Conservation (phyloP, 306 rosid species). For the Glycyrrhiza uralensis region DNA sequence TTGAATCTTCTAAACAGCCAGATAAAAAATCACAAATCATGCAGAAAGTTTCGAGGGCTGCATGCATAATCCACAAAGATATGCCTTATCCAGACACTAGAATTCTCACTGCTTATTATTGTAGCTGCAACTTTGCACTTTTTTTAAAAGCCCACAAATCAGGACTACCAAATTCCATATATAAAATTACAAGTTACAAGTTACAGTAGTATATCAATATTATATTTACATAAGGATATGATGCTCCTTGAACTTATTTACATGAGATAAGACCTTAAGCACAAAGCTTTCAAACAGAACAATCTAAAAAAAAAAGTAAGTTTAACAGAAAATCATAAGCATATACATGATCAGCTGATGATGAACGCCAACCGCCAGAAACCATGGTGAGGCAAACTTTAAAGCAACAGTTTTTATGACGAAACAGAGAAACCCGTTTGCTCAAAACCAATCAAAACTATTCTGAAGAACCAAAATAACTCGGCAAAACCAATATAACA, state of each 20-base stretch:
- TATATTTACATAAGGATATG: background rate
- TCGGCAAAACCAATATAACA: background rate
- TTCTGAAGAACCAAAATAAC: background rate
- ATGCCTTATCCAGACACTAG: background rate
- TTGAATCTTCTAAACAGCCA: background rate
- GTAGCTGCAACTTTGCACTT: background rate
- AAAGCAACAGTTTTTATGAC: constrained; percentile 1
- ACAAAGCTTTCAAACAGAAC: background rate
- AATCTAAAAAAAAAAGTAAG: background rate
- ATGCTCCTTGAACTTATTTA: background rate
- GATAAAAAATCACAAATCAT: background rate
- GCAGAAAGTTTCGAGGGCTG: background rate
- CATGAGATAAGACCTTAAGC: background rate
- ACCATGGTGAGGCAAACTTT: background rate
- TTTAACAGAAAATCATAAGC: constrained; percentile 20
- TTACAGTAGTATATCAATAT: background rate
- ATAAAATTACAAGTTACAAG: background rate
- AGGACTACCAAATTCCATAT: background rate
- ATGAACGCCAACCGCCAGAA: background rate
- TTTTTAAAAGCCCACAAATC: background rate
- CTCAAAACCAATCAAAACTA: constrained; percentile 17
- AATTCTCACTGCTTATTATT: background rate
- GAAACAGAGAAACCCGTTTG: constrained; percentile 20
- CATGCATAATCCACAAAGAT: background rate
- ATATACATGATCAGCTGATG: constrained; percentile 24